These are phyloP conservation scores for Macroventuria anomochaeta DNA, from an alignment of 2,329 filamentous ascomycete genomes.

Conservation along the genomic window DNA sequence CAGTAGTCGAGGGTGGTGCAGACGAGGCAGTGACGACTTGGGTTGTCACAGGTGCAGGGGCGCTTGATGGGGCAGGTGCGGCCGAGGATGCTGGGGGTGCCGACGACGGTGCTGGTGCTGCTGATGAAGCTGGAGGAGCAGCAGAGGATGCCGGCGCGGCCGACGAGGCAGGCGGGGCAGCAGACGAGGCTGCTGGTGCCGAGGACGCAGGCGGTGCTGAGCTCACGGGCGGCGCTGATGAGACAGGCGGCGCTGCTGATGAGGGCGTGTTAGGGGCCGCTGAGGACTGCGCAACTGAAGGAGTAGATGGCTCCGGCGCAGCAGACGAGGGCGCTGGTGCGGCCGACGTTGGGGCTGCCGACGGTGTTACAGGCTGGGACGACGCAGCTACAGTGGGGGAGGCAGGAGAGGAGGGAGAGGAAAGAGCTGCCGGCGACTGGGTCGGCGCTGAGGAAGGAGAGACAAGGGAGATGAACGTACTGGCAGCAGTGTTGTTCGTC, in stretches of 20 bases:
- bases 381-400: slow-evolving; percentile 23
- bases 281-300: slow-evolving; percentile 24
- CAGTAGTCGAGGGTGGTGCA: slow-evolving; percentile 26
- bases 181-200: slow-evolving; percentile 19
- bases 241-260: slow-evolving; percentile 13
- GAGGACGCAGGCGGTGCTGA: slow-evolving; percentile 20
- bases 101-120: slow-evolving; percentile 57
- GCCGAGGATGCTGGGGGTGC: slow-evolving; percentile 19
- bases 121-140: slow-evolving; percentile 6
- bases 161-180: slow-evolving; percentile 28
- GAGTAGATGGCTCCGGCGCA: slow-evolving; percentile 22
- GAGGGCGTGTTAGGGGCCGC: slow-evolving; percentile 28
- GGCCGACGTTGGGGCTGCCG: slow-evolving; percentile 28
- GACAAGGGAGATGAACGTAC: slow-evolving; percentile 43
- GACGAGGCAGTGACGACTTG: slow-evolving; percentile 35
- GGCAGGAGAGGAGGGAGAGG: slow-evolving; percentile 21
- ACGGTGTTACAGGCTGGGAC: slow-evolving; percentile 29
- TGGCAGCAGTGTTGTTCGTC: slow-evolving; percentile 35
- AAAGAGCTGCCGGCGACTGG: slow-evolving; percentile 17
- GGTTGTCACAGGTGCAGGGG: slow-evolving; percentile 17
- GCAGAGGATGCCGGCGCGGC: slow-evolving; percentile 23
- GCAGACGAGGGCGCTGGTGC: slow-evolving; percentile 25
- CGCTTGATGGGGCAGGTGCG: slow-evolving; percentile 17
- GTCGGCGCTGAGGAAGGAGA: slow-evolving; percentile 18
- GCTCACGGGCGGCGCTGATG: slow-evolving; percentile 17